phyloP scores from a whole-genome alignment of 768 basidiomycete species.

The Tremella fuciformis region DNA sequence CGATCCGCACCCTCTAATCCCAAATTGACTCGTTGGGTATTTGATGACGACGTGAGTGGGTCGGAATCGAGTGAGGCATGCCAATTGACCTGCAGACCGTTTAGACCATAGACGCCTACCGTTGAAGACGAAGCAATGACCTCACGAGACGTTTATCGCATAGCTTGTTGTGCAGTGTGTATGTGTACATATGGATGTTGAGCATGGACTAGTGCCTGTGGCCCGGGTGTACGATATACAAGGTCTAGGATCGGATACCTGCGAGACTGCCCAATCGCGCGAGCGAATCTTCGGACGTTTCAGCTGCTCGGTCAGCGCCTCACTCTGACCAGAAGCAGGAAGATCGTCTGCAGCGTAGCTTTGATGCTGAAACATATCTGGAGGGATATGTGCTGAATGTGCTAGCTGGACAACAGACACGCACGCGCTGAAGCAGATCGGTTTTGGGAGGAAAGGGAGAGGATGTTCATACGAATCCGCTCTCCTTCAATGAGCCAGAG shows the following conservation, averaged over 20 bases:
- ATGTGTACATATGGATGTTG: too few relatives aligned
- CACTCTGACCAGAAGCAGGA: too few relatives aligned
- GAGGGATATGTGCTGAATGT: too few relatives aligned
- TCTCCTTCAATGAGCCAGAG: conserved; percentile 14
- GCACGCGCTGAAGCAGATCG: neutral
- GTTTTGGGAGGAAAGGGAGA: neutral
- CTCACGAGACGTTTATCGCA: neutral
- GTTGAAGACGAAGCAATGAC: neutral
- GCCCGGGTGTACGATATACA: neutral
- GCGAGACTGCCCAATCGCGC: conserved; percentile 51
- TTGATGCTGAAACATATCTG: too few relatives aligned
- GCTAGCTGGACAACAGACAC: too few relatives aligned
- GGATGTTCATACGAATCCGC: conserved; percentile 11
- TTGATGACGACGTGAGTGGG: conserved; percentile 51
- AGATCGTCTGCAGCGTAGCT: too few relatives aligned
- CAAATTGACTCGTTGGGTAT: conserved; percentile 50
- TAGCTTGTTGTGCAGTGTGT: too few relatives aligned
- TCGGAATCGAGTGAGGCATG: neutral
- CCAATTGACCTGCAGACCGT: conserved; percentile 19
- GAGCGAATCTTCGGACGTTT: conserved; percentile 54
- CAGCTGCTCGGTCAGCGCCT: conserved; percentile 28
- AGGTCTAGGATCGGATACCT: conserved; percentile 5
- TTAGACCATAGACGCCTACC: conserved; percentile 9
- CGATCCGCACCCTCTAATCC: conserved; percentile 50
- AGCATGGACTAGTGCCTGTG: too few relatives aligned